Conservation (phyloP, 768 basidiomycete genomes). For the Boletus rubroflammeus region DNA sequence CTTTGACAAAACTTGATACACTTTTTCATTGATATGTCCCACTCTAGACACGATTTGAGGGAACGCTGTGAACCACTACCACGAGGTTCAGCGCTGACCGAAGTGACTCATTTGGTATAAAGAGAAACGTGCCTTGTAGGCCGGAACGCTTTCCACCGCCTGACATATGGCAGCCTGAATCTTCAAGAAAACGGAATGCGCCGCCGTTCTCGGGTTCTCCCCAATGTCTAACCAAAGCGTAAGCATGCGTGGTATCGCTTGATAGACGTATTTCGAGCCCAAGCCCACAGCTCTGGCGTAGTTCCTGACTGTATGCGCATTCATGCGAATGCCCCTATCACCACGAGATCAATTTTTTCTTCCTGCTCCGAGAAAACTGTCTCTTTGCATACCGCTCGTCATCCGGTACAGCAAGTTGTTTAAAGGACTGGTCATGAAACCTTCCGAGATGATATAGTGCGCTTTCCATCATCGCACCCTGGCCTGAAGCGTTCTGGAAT, state of each 20-base stretch:
- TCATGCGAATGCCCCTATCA: slow-evolving; percentile 60
- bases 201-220: slow-evolving; percentile 39
- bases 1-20: slow-evolving; percentile 54
- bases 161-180: slow-evolving; percentile 55
- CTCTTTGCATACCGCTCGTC: slow-evolving; percentile 47
- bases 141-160: slow-evolving; percentile 59
- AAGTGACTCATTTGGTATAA: background rate
- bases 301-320: slow-evolving; percentile 57
- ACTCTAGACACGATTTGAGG: slow-evolving; percentile 96
- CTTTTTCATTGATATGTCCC: slow-evolving; percentile 62
- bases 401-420: slow-evolving; percentile 45
- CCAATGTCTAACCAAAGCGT: slow-evolving; percentile 94
- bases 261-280: slow-evolving; percentile 96
- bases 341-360: background rate
- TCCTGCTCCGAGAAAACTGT: background rate
- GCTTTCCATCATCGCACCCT: slow-evolving; percentile 70
- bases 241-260: slow-evolving; percentile 88
- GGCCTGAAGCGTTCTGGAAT: slow-evolving; percentile 49
- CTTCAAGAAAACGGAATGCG: slow-evolving; percentile 44
- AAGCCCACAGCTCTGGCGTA: slow-evolving; percentile 68
- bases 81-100: slow-evolving; percentile 6
- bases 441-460: slow-evolving; percentile 82
- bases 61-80: slow-evolving; percentile 92
- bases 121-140: slow-evolving; percentile 65
- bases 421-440: slow-evolving; percentile 80